Evolutionary conservation across 2,329 filamentous ascomycete species (phyloP).

Genomic region (Ambrosiella xylebori): DNA sequence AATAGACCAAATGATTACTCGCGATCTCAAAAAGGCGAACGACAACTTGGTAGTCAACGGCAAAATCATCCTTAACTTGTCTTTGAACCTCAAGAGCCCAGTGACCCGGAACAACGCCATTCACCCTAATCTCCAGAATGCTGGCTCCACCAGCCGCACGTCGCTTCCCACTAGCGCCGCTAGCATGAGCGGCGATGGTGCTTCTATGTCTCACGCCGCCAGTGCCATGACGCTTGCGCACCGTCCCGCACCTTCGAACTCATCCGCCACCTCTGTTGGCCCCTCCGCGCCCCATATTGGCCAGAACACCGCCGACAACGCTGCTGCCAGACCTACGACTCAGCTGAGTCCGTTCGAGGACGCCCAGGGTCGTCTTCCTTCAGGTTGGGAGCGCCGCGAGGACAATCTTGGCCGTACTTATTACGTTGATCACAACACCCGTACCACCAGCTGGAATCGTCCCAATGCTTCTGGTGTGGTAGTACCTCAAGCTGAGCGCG

Average conservation of each 20-base stretch:
- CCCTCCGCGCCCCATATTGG: constrained; percentile 13
- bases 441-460: constrained; percentile 90
- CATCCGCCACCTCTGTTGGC: constrained; percentile 18
- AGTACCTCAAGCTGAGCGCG: constrained; percentile 55
- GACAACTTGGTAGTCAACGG: constrained; percentile 96
- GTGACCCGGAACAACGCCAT: constrained; percentile 30
- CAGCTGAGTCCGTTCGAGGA: constrained; percentile 86
- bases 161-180: constrained; percentile 26
- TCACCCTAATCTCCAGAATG: constrained; percentile 10
- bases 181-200: constrained; percentile 6
- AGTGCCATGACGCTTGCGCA: constrained; percentile 26
- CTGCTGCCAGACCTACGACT: constrained; percentile 15
- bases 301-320: constrained; percentile 16
- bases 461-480: constrained; percentile 59
- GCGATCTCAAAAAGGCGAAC: constrained; percentile 92
- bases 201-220: constrained; percentile 29
- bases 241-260: constrained; percentile 31
- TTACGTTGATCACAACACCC: constrained; percentile 94
- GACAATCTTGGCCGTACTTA: constrained; percentile 92
- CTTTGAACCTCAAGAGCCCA: constrained; percentile 67
- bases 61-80: constrained; percentile 91
- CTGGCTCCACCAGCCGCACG: constrained; percentile 24
- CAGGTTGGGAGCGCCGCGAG: constrained; percentile 90
- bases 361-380: constrained; percentile 76
- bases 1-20: constrained; percentile 90